Base-by-base conservation (phyloP, 139 green algal species). In the Coccomyxa sp. region DNA sequence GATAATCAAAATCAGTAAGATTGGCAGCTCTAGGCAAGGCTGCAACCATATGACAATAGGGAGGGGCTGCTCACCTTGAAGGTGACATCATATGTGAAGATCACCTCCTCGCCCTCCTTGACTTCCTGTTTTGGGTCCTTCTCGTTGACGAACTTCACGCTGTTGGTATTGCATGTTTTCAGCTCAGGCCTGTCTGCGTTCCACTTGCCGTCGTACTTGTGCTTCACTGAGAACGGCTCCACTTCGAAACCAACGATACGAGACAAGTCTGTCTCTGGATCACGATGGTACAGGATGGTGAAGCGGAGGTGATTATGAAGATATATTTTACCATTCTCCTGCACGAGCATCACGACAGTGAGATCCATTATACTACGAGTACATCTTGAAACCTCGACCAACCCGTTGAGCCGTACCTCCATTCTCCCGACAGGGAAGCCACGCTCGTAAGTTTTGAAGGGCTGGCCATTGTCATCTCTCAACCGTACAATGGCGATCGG, bases 201-300 rank as follows among this genome's bases (percentile, higher is more conserved):
- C 84, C 86, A 98, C 13, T 85, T 83, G 13, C 85, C 86, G 66
- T 98, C 95, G 77, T 98, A 98, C 76, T 89, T 85, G 86, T 99
- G 97, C 84, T 96, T 94, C 32, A 99, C 94, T 68, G 88, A 95
- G 88, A 95, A 96, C 14, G 82, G 86, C 84, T 85, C 71, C 60
- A 87, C 96, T 89, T 99, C 97, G 84, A 99, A 99, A 58, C 97
- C 97, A 3, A 99, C 97, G 66, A 99, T 97, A 45, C 97, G 87
- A 0, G 91, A 88, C 13, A 96, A 86, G 84, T 97, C 92, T 0
- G 92, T 98, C 31, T 91, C 83, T 14, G 66, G 57, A 80, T 99
- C 95, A 79, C 93, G 91, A 89, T 99, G 96, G 88, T 97, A 98
- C 67, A 98, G 88, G 82, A 99, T 96, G 31, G 91, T 98, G 93